Evolutionary conservation across 177 flowering plant species (phyloP), one percentile per base, ranked within the genome.

Genomic region (Tripterygium wilfordii): DNA sequence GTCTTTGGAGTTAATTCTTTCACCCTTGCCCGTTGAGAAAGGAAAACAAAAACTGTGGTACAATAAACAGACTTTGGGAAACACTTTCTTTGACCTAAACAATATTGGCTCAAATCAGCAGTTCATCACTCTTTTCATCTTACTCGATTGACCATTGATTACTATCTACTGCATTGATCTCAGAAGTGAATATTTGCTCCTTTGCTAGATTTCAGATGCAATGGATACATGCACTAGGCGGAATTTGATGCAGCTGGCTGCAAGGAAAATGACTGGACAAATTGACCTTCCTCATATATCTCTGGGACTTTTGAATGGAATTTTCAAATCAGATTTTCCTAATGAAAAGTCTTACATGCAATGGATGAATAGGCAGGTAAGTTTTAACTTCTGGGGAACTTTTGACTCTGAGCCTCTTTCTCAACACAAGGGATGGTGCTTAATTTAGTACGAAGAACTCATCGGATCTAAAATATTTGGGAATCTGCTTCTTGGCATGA

Each of bases 361-460:
- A 30, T 89, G 97, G 97, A 79, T 59, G 63, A 73, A 42, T 52
- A 76, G 95, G 61, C 85, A 83, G 81, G 97, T 86, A 25, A 9
- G 22, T 38, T 10, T 45, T 37, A 14, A 5, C 45, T 24, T 35
- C 1, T 12, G 3, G 1, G 2, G 22, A 6, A 32, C 25, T 5
- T 17, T 25, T 43, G 20, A 12, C 21, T 3, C 15, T 38, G 2
- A 3, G 18, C 3, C 42, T 35, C 12, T 30, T 30, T 30, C 12
- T 30, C 12, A 30, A 6, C 33, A 12, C 33, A 6, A 6, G 33
- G 12, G 33, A 30, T n/a, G n/a, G n/a, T n/a, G n/a, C n/a, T n/a
- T n/a, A n/a, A n/a, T n/a, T n/a, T n/a, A n/a, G n/a, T n/a, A n/a
- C n/a, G n/a, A n/a, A n/a, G n/a, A n/a, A n/a, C n/a, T n/a, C n/a